Conservation (phyloP, 108 stramenopile species). For the Nannochloropsis salina region DNA sequence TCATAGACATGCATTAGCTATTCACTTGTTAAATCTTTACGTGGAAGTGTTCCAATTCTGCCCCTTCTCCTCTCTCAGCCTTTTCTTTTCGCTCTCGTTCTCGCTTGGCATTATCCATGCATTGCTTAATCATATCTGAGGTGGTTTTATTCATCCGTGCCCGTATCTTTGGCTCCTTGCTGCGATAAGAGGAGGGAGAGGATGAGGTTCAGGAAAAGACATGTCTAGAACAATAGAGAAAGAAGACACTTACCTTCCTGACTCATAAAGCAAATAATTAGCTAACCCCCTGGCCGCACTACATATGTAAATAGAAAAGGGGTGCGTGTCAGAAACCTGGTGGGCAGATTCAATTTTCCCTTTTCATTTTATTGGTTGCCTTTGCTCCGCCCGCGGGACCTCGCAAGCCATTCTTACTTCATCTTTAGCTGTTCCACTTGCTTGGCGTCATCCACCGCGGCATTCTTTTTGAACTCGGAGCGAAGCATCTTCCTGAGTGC, state of each 20-base stretch:
- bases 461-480: slow-evolving; percentile 41
- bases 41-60: background rate
- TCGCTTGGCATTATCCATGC: background rate
- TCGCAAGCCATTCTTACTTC: slow-evolving; percentile 27
- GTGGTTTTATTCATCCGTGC: slow-evolving; percentile 13
- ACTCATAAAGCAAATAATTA: slow-evolving; percentile 43
- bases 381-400: background rate
- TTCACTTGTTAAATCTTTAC: background rate
- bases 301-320: background rate
- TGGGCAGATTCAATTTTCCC: background rate
- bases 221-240: background rate
- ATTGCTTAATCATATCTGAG: slow-evolving; percentile 4
- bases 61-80: background rate
- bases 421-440: slow-evolving; percentile 38
- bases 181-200: background rate
- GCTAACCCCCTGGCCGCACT: slow-evolving; percentile 44
- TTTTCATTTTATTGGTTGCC: background rate
- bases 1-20: background rate
- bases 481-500: slow-evolving; percentile 35
- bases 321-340: background rate
- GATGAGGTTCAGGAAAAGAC: background rate
- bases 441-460: slow-evolving; percentile 27
- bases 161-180: background rate
- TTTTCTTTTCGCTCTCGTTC: slow-evolving; percentile 2
- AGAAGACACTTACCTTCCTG: slow-evolving; percentile 21